Percentiles rank a stretch among this genome's conserved stretches.
Conservation (phyloP, 2,329 filamentous ascomycete genomes). For the Pochonia chlamydosporia region DNA sequence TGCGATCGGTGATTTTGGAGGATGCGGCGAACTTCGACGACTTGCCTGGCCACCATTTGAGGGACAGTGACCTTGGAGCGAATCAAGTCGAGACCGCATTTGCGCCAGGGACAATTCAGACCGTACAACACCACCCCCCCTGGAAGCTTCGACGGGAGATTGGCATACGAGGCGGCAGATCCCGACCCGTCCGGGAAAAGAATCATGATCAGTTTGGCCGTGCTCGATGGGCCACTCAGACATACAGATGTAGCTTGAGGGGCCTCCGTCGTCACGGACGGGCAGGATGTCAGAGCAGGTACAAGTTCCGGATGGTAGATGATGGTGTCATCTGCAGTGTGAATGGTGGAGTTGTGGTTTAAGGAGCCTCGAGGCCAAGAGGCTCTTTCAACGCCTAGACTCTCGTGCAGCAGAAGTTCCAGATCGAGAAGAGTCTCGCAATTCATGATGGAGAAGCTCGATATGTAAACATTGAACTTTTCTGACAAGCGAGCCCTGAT, state of each 20-base stretch:
- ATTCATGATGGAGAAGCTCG: slow-evolving; percentile 5
- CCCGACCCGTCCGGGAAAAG: slow-evolving; percentile 3
- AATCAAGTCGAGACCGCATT: slow-evolving; percentile 50
- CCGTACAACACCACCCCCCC: slow-evolving; percentile 44
- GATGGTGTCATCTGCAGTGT: too few relatives aligned
- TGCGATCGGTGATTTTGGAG: slow-evolving; percentile 49
- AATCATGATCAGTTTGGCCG: not conserved
- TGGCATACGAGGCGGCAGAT: not conserved
- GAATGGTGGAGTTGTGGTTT: not conserved
- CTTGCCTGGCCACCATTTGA: slow-evolving; percentile 30
- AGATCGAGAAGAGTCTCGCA: slow-evolving; percentile 13
- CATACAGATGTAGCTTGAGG: not conserved
- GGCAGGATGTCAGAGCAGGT: not conserved
- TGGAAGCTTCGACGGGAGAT: slow-evolving; percentile 31
- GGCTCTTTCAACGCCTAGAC: not conserved
- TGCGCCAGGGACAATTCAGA: slow-evolving; percentile 58
- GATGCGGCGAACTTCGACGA: slow-evolving; percentile 57
- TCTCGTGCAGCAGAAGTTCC: slow-evolving; percentile 10
- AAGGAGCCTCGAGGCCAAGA: not conserved
- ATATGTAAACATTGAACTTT: slow-evolving; percentile 13
- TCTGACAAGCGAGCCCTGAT: slow-evolving; percentile 19
- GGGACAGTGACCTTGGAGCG: slow-evolving; percentile 18
- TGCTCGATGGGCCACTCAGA: not conserved
- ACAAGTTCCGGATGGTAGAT: not conserved
- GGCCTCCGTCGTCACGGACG: not conserved